These are phyloP conservation scores for Ceratobasidium theobromae DNA, from an alignment of 1,284 basidiomycete genomes.

Conservation along the genomic window DNA sequence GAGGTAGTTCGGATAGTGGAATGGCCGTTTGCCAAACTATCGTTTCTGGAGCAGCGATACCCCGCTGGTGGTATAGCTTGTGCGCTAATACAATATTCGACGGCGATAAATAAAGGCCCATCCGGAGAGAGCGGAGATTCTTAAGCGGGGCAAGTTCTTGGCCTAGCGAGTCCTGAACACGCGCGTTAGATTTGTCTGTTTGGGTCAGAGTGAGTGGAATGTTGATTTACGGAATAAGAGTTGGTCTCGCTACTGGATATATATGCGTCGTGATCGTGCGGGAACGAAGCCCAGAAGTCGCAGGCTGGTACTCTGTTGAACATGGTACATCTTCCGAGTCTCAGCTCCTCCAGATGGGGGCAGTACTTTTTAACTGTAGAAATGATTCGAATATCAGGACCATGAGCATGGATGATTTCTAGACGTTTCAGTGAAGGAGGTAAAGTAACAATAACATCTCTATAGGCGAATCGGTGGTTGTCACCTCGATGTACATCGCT, in stretches of 20 bases:
- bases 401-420: conserved; percentile 8
- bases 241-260: conserved; percentile 6
- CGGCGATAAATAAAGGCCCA: conserved; percentile 19
- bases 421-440: conserved; percentile 2
- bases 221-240: conserved; percentile 4
- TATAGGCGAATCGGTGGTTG: neutral
- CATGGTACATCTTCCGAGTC: conserved; percentile 26
- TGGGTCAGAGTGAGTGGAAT: neutral
- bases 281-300: conserved; percentile 13
- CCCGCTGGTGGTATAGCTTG: conserved; percentile 3
- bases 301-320: conserved; percentile 22
- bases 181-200: neutral
- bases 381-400: conserved; percentile 19
- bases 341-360: conserved; percentile 10
- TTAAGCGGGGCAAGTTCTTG: conserved; percentile 12
- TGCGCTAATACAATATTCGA: conserved; percentile 15
- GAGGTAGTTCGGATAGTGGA: neutral
- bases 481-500: neutral
- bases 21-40: conserved; percentile 3
- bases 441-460: neutral
- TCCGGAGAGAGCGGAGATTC: neutral
- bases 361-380: conserved; percentile 5
- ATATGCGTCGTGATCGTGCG: conserved; percentile 24
- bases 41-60: neutral
- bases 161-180: conserved; percentile 13